A percentile compares a stretch with the other conserved stretches of the same genome.
Conservation (phyloP, 371 early-diverging fungal species). For the Lichtheimia corymbifera region DNA sequence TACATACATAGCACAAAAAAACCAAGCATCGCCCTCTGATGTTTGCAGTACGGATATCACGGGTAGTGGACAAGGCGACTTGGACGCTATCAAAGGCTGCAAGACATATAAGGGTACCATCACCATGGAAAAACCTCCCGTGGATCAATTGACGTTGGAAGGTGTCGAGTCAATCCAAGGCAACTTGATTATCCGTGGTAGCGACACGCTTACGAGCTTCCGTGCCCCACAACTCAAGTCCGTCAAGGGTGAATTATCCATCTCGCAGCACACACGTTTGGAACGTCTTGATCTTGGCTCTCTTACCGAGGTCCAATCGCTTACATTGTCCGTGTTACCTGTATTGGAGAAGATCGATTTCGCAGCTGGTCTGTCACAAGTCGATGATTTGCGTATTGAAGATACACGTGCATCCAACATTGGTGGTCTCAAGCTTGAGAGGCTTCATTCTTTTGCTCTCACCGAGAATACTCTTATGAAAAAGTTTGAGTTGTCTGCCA, state of each 20-base stretch:
- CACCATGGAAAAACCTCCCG: conserved; percentile 30
- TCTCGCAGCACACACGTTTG: conserved; percentile 50
- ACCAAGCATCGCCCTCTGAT: conserved; percentile 1
- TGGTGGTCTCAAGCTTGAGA: conserved; percentile 40
- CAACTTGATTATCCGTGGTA: conserved; percentile 42
- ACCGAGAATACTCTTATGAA: conserved; percentile 55
- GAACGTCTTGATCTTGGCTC: conserved; percentile 39
- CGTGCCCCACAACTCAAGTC: conserved; percentile 44
- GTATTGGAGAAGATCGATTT: conserved; percentile 47
- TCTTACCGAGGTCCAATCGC: conserved; percentile 30
- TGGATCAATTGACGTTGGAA: conserved; percentile 26
- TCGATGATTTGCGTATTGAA: conserved; percentile 39
- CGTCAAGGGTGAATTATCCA: conserved; percentile 43
- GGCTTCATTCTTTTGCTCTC: conserved; percentile 37
- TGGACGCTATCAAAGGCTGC: conserved; percentile 48
- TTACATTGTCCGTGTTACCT: conserved; percentile 48
- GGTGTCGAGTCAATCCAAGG: conserved; percentile 46
- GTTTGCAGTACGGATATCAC: conserved; percentile 29
- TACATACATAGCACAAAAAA: not conserved
- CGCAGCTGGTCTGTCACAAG: conserved; percentile 41
- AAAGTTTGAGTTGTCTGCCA: conserved; percentile 43
- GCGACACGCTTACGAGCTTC: conserved; percentile 36
- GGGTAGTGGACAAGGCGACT: conserved; percentile 42
- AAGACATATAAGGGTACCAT: conserved; percentile 46
- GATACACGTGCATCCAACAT: conserved; percentile 49